phyloP scores from a whole-genome alignment of 352 stramenopile species.

The Phytopythium litorale region DNA sequence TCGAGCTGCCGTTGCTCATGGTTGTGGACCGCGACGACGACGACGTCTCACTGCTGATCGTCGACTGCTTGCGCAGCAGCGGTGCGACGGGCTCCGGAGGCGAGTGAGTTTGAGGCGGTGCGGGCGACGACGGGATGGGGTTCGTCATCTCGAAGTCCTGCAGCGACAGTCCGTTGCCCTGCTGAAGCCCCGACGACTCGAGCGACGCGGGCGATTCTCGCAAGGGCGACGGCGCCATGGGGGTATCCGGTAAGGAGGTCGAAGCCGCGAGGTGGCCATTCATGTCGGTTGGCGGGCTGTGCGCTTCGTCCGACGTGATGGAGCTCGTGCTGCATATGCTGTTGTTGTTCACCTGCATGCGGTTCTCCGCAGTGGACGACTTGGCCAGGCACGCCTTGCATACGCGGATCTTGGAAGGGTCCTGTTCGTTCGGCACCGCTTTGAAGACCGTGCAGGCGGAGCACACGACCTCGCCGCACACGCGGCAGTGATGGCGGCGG shows the following conservation, averaged over 20 bases:
- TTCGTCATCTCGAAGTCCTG: constrained; percentile 40
- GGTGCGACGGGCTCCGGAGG: constrained; percentile 1
- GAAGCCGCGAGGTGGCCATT: constrained; percentile 9
- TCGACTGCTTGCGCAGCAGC: constrained; percentile 10
- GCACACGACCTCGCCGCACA: constrained; percentile 87
- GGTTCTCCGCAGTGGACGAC: constrained; percentile 25
- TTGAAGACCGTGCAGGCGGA: constrained; percentile 77
- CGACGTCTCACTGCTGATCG: neutral
- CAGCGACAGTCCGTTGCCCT: constrained; percentile 36
- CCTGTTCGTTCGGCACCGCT: constrained; percentile 51
- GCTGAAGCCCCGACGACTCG: constrained; percentile 10
- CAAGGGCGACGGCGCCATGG: constrained; percentile 9
- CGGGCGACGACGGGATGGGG: constrained; percentile 12
- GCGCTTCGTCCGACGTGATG: constrained; percentile 43
- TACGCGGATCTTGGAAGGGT: constrained; percentile 59
- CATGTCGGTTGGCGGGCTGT: constrained; percentile 28
- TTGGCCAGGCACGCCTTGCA: constrained; percentile 80
- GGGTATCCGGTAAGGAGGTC: constrained; percentile 11
- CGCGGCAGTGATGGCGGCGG: constrained; percentile 81
- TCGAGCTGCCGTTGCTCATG: constrained; percentile 19
- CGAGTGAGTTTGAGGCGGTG: constrained; percentile 3
- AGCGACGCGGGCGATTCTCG: constrained; percentile 2
- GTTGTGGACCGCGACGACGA: constrained; percentile 3
- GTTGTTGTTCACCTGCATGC: constrained; percentile 10
- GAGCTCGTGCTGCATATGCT: constrained; percentile 47